Evolutionary conservation across 2,329 filamentous ascomycete genomes (phyloP), one percentile per base, ranked within the genome.

Genomic region (Coniochaeta sp.): DNA sequence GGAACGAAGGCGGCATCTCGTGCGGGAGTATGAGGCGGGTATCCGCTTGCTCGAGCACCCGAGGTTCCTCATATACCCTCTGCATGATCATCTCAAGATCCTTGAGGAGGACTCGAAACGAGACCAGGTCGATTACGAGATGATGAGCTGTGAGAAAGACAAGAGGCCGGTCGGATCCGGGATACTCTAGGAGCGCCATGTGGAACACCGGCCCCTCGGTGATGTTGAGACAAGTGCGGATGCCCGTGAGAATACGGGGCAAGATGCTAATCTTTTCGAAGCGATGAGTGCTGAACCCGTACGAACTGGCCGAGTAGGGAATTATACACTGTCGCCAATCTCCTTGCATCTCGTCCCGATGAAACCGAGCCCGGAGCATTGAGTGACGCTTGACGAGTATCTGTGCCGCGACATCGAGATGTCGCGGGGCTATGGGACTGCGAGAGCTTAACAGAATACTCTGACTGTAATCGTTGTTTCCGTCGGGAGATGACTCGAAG

Each of bases 1-100:
- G 52, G 64, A 80, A 79, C 0, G 71, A 62, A 57, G 64, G 55
- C 5, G 64, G 40, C 17, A 22, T 42, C 6, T 8, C 6, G n/a
- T 22, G 4, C 7, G 17, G 5, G 40, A 4, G 17, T n/a, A 10
- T 4, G 38, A 40, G 38, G 38, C 16, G 4, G 17, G 4, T 17
- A n/a, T n/a, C 36, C 12, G 4, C 36, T 38, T 38, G 36, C 36
- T 38, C 36, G 12, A 38, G 5, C 7, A 38, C 5, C 36, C 36
- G 10, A 38, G 36, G 36, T 5, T 38, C 36, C 36, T 38, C 36
- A 14, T 5, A 38, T 14, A 38, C 16, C 36, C 36, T 38, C 36
- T 12, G 36, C 36, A 38, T 38, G 36, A 38, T 38, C 16, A 12
- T 14, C 40, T 42, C 40, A 4, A 42, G 40, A 19, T 42, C 40